Evolutionary conservation across 192 early-diverging fungal species (phyloP).

Genomic region (Backusella westeae): DNA sequence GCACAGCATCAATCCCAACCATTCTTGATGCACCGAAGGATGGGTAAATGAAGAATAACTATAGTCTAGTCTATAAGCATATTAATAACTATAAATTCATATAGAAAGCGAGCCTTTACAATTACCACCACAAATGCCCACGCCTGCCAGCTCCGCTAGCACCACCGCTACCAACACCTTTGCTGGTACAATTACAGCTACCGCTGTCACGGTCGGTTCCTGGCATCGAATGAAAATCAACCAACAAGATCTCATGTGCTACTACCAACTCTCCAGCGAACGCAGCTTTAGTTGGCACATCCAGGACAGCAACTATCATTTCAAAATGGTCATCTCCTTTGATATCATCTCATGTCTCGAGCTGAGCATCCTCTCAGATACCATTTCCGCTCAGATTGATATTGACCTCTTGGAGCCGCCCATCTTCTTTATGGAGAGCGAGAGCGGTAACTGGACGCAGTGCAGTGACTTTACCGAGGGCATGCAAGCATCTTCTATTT

Average conservation of each 20-base stretch:
- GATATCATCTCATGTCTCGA: constrained; percentile 46
- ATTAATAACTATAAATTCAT: background rate
- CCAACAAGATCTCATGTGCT: constrained; percentile 54
- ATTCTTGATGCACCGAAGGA: background rate
- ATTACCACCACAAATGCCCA: background rate
- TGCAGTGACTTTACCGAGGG: constrained; percentile 68
- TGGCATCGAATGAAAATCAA: constrained; percentile 62
- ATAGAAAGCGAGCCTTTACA: constrained; percentile 14
- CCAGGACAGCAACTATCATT: constrained; percentile 50
- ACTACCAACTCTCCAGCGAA: constrained; percentile 43
- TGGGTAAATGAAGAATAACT: background rate
- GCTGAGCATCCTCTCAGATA: constrained; percentile 39
- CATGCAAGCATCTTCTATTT: constrained; percentile 53
- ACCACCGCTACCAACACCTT: background rate
- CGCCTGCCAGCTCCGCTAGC: background rate
- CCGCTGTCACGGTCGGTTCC: constrained; percentile 56
- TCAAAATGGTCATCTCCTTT: constrained; percentile 62
- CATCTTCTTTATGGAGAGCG: constrained; percentile 60
- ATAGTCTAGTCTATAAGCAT: background rate
- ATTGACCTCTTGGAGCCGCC: constrained; percentile 54
- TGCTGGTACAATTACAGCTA: constrained; percentile 38
- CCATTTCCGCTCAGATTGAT: constrained; percentile 46
- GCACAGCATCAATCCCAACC: background rate
- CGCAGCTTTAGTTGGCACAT: constrained; percentile 57
- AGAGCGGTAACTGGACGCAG: constrained; percentile 43